Conservation (phyloP, 208 protist species). For the Trypanosoma theileri region DNA sequence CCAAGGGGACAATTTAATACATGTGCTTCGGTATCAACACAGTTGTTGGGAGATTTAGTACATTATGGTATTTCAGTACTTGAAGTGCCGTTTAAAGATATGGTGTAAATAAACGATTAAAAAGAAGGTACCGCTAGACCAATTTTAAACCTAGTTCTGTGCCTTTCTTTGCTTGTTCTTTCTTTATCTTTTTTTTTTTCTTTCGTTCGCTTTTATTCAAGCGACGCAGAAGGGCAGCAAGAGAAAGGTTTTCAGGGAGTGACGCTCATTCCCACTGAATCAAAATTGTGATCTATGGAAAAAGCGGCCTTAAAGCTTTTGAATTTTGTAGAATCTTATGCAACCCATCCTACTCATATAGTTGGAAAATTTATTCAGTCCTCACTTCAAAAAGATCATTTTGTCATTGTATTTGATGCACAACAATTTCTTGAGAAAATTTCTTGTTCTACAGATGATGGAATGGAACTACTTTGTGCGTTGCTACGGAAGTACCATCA, state of each 20-base stretch:
- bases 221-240: background rate
- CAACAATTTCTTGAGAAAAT: conserved; percentile 29
- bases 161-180: background rate
- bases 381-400: background rate
- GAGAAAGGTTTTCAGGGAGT: background rate
- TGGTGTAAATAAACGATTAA: conserved; percentile 10
- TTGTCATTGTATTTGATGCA: conserved; percentile 28
- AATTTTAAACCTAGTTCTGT: background rate
- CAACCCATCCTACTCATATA: conserved; percentile 18
- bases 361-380: conserved; percentile 27
- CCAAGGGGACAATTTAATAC: conserved; percentile 13
- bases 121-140: no score
- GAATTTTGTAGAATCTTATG: conserved; percentile 31
- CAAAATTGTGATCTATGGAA: conserved; percentile 26
- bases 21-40: conserved; percentile 34
- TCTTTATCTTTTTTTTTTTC: background rate
- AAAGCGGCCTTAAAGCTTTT: conserved; percentile 24
- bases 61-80: conserved; percentile 53
- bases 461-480: conserved; percentile 25
- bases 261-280: background rate
- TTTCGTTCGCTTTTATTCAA: background rate
- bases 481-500: conserved; percentile 7
- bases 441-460: conserved; percentile 31
- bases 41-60: conserved; percentile 41
- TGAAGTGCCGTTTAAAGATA: conserved; percentile 41